Evolutionary conservation across 2,329 filamentous ascomycete genomes (phyloP).

Genomic region (Botrytis porri): DNA sequence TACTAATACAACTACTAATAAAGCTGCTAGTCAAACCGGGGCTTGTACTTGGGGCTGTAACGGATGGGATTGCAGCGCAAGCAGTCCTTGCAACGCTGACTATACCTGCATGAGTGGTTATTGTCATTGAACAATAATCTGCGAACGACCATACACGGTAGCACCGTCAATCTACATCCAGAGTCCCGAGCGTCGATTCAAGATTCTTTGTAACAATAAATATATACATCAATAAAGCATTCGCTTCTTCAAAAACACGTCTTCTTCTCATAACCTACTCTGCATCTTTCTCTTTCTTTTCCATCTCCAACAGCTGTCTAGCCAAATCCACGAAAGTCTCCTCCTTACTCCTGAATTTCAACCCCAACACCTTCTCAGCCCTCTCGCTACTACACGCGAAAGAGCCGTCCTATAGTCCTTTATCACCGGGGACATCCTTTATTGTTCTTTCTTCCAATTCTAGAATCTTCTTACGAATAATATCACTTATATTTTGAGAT

Average conservation of each 20-base stretch:
- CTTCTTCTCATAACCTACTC: neutral
- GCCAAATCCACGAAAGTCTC: slow-evolving; percentile 33
- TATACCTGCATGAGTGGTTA: slow-evolving; percentile 8
- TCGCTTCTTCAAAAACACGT: neutral
- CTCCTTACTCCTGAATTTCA: slow-evolving; percentile 25
- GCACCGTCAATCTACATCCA: neutral
- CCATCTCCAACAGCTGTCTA: slow-evolving; percentile 30
- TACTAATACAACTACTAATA: neutral
- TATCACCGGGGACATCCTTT: slow-evolving; percentile 38
- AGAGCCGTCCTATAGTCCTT: slow-evolving; percentile 18
- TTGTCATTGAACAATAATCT: neutral
- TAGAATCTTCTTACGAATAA: slow-evolving; percentile 52
- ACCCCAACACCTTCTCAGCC: slow-evolving; percentile 23
- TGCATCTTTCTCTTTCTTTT: slow-evolving; percentile 2
- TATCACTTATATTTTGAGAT: slow-evolving; percentile 55
- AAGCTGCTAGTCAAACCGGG: neutral
- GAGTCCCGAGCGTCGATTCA: neutral
- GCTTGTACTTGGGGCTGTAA: slow-evolving; percentile 19
- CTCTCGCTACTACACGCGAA: slow-evolving; percentile 24
- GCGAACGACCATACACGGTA: too few species aligned
- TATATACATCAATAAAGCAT: neutral
- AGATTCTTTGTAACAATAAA: neutral
- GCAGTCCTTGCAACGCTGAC: slow-evolving; percentile 3
- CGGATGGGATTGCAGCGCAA: slow-evolving; percentile 18
- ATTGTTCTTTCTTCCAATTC: slow-evolving; percentile 49